Evolutionary conservation across 2,329 filamentous ascomycete genomes (phyloP).

Genomic region (Fusarium albidum): DNA sequence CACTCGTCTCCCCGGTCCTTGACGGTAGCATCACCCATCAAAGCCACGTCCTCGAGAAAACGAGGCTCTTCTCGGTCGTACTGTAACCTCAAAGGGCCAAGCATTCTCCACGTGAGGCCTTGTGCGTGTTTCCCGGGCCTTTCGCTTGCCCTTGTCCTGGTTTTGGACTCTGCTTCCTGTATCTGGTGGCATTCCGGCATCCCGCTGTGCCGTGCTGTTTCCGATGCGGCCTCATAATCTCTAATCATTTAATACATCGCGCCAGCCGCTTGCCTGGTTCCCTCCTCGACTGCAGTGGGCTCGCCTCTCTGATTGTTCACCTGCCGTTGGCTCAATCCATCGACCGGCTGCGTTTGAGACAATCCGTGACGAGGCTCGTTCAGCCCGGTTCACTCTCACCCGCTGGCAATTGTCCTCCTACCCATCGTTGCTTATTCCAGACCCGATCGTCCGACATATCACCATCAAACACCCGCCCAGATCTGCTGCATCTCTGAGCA

Average conservation of each 20-base stretch:
- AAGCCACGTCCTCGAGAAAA: conserved; percentile 21
- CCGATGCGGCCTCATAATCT: conserved; percentile 41
- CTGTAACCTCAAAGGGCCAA: conserved; percentile 28
- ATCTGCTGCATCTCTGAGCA: conserved; percentile 1
- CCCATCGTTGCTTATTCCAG: conserved; percentile 11
- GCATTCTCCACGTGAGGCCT: conserved; percentile 21
- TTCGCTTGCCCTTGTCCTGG: conserved; percentile 27
- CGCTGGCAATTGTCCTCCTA: conserved; percentile 10
- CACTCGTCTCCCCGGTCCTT: not conserved
- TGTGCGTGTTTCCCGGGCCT: conserved; percentile 21
- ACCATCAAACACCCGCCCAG: conserved; percentile 13
- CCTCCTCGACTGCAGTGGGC: conserved; percentile 5
- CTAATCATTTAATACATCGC: conserved; percentile 42
- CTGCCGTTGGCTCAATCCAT: conserved; percentile 7
- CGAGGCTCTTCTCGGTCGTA: conserved; percentile 22
- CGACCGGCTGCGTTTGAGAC: conserved; percentile 30
- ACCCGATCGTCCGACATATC: conserved; percentile 16
- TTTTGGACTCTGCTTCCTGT: conserved; percentile 19
- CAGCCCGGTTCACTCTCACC: conserved; percentile 23
- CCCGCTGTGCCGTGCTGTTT: conserved; percentile 31
- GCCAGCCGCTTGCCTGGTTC: conserved; percentile 21
- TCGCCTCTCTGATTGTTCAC: conserved; percentile 12
- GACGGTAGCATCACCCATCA: conserved; percentile 4
- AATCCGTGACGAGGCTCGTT: conserved; percentile 30
- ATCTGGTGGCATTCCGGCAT: conserved; percentile 31